Conservation (phyloP, 2,329 filamentous ascomycete species). For the Xylaria sp. region DNA sequence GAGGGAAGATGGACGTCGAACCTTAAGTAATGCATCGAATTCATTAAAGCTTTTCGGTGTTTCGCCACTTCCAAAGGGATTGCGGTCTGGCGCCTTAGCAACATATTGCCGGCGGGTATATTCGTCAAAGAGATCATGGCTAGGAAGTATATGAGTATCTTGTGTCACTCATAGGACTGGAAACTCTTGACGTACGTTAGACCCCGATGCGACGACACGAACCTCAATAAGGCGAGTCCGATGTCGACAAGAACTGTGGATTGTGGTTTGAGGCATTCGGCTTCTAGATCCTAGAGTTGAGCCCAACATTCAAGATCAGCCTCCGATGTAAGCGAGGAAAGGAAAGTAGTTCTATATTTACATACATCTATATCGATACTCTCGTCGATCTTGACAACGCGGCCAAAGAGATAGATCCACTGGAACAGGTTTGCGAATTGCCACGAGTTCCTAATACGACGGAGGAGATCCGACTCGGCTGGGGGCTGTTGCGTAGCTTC, state of each 20-base stretch:
- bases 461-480: slow-evolving; percentile 60
- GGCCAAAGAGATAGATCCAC: slow-evolving; percentile 92
- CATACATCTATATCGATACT: slow-evolving; percentile 89
- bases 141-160: slow-evolving; percentile 54
- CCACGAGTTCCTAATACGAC: slow-evolving; percentile 88
- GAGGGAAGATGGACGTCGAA: slow-evolving; percentile 49
- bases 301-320: slow-evolving; percentile 9
- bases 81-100: slow-evolving; percentile 79
- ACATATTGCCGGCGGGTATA: slow-evolving; percentile 90
- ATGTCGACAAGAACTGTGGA: slow-evolving; percentile 83
- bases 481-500: slow-evolving; percentile 37
- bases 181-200: slow-evolving; percentile 75
- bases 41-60: slow-evolving; percentile 78
- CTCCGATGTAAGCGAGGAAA: slow-evolving; percentile 5
- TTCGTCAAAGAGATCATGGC: slow-evolving; percentile 89
- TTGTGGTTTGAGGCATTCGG: slow-evolving; percentile 83
- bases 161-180: slow-evolving; percentile 15
- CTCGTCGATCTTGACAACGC: slow-evolving; percentile 88
- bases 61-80: slow-evolving; percentile 87
- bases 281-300: slow-evolving; percentile 78
- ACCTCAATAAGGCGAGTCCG: slow-evolving; percentile 88
- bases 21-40: slow-evolving; percentile 85
- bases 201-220: slow-evolving; percentile 91
- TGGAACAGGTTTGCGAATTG: slow-evolving; percentile 95
- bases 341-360: not conserved